phyloP scores from a whole-genome alignment of 2,329 filamentous ascomycete species.

The Sporothrix pallida region DNA sequence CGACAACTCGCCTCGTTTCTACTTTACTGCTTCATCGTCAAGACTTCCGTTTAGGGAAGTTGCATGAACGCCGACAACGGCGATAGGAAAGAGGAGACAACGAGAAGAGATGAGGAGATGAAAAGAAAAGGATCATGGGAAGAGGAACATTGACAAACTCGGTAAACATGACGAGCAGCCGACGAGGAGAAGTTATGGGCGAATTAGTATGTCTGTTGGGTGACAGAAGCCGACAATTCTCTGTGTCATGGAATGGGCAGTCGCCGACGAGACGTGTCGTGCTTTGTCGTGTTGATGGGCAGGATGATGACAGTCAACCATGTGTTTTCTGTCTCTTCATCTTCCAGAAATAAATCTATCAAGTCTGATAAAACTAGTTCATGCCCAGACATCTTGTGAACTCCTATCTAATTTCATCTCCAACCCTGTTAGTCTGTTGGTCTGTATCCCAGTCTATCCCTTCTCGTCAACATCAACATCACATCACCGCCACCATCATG shows the following conservation, averaged over 20 bases:
- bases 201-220: neutral
- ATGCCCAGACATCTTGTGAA: too few relatives aligned
- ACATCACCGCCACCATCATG: constrained; percentile 2
- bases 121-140: too few relatives aligned
- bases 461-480: neutral
- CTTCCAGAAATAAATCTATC: too few relatives aligned
- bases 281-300: too few relatives aligned
- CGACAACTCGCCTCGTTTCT: too few relatives aligned
- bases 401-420: too few relatives aligned
- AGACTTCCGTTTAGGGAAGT: constrained; percentile 1
- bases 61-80: constrained; percentile 7
- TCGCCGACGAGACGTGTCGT: neutral
- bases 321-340: too few relatives aligned
- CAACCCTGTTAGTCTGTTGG: neutral
- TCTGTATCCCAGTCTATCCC: neutral
- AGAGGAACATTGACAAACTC: neutral
- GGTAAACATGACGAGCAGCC: neutral
- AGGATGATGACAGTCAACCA: too few relatives aligned
- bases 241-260: neutral
- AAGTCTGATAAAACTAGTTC: too few relatives aligned
- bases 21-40: too few relatives aligned
- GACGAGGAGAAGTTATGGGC: neutral
- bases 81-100: neutral
- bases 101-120: too few relatives aligned
- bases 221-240: neutral